phyloP scores from a whole-genome alignment of 345 rosid species.

The Eucalyptus tenuipes region DNA sequence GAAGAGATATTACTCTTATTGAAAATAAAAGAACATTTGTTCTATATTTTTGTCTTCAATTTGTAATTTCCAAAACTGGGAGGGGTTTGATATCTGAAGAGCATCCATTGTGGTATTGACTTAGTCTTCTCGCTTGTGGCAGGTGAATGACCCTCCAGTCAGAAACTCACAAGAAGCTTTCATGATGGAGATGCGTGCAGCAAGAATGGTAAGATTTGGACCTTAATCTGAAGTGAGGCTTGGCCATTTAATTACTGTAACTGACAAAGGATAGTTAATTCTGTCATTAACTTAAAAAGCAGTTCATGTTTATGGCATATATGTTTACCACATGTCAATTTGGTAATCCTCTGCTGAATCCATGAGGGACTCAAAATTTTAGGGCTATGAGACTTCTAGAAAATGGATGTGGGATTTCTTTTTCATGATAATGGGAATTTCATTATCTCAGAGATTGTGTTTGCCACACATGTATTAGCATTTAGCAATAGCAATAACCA shows the following conservation, averaged over 20 bases:
- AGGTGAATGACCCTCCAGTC: slow-evolving; percentile 74
- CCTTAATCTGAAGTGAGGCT: background rate
- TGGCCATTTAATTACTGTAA: background rate
- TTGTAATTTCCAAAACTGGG: background rate
- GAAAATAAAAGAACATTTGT: background rate
- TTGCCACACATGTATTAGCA: background rate
- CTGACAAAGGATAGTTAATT: background rate
- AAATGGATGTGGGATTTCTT: background rate
- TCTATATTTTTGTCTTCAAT: background rate
- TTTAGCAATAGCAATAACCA: background rate
- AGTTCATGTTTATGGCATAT: background rate
- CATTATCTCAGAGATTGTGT: background rate
- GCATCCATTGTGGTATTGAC: background rate
- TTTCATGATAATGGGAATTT: background rate
- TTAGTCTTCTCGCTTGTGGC: background rate
- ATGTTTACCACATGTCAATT: background rate
- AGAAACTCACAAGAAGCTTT: slow-evolving; percentile 80
- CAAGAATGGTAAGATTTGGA: slow-evolving; percentile 49
- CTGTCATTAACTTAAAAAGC: background rate
- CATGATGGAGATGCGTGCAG: slow-evolving; percentile 98
- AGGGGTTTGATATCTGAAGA: background rate
- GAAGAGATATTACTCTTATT: background rate
- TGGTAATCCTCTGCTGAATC: background rate
- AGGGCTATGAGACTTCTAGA: background rate
- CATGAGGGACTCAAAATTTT: background rate